Conservation (phyloP, 345 rosid genomes). For the Murraya paniculata region DNA sequence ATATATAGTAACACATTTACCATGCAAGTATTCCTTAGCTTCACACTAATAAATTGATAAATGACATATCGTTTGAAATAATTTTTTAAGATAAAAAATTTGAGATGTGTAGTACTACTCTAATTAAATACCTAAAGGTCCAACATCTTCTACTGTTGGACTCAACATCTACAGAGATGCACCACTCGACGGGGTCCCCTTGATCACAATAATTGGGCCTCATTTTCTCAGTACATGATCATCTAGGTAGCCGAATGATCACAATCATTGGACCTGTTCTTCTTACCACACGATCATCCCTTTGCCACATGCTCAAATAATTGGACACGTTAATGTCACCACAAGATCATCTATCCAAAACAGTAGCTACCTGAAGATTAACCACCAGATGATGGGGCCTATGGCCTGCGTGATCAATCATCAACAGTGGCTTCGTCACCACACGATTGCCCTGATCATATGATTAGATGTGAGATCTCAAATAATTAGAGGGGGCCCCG, state of each 20-base stretch:
- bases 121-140: background rate
- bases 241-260: background rate
- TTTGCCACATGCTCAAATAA: background rate
- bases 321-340: background rate
- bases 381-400: constrained; percentile 4
- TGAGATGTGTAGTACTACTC: too few species aligned
- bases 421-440: background rate
- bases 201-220: background rate
- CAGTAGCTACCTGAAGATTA: background rate
- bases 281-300: background rate
- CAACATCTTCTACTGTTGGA: background rate
- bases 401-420: background rate
- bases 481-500: background rate
- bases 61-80: too few species aligned
- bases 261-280: background rate
- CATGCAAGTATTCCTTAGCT: too few species aligned
- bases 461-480: background rate
- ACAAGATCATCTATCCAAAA: background rate
- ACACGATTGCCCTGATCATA: background rate
- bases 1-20: too few species aligned
- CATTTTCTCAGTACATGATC: background rate
- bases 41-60: too few species aligned
- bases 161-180: background rate
- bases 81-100: too few species aligned
- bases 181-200: background rate